Evolutionary conservation across 805 yeast genomes (phyloP).

Genomic region (Sugiyamaella smithiae): DNA sequence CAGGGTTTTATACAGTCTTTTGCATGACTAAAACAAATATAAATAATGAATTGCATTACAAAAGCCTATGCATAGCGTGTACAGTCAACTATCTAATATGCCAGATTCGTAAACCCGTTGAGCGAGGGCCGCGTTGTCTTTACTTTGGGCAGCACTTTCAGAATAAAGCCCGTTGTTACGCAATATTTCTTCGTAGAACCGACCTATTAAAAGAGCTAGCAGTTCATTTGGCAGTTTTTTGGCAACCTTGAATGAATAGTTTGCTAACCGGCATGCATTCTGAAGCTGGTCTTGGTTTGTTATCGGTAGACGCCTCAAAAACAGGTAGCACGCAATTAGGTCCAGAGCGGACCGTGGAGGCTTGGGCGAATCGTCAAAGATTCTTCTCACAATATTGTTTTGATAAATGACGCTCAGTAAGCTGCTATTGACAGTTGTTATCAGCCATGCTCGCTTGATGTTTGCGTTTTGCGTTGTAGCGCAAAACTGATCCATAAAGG

Average conservation of each 20-base stretch:
- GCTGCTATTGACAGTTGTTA: neutral
- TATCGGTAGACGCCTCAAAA: neutral
- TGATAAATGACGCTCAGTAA: neutral
- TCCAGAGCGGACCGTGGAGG: neutral
- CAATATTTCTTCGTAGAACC: neutral
- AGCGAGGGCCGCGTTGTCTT: neutral
- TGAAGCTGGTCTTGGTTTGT: neutral
- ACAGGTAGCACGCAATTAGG: neutral
- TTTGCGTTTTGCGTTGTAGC: neutral
- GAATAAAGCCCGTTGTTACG: neutral
- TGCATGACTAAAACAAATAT: neutral
- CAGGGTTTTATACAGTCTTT: conserved; percentile 2
- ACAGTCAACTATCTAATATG: no score
- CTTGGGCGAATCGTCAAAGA: neutral
- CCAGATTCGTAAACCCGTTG: neutral
- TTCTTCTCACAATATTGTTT: neutral
- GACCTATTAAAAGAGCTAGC: neutral
- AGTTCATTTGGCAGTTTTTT: neutral
- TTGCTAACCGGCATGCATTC: neutral
- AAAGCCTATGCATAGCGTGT: no score
- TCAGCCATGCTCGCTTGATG: neutral
- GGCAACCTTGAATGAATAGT: neutral
- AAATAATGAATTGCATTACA: no score
- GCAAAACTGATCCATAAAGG: neutral
- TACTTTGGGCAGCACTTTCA: neutral